phyloP scores from a whole-genome alignment of 1,139 yeast species.

The Sugiyamaella japonica region DNA sequence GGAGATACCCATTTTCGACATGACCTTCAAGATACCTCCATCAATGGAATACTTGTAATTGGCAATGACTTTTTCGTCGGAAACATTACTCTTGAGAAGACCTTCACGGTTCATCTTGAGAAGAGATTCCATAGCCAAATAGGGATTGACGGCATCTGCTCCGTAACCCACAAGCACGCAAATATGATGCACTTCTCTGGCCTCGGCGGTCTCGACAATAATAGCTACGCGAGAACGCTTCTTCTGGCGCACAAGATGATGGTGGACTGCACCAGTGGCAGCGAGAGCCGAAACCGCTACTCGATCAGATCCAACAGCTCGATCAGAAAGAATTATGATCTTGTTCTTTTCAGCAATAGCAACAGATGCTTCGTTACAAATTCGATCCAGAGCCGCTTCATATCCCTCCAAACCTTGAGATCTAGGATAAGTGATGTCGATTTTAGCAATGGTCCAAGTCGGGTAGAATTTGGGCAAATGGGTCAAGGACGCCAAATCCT shows the following conservation, averaged over 20 bases:
- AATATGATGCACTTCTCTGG: slow-evolving; percentile 95
- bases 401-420: slow-evolving; percentile 84
- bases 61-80: slow-evolving; percentile 59
- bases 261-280: slow-evolving; percentile 98
- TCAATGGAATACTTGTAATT: slow-evolving; percentile 84
- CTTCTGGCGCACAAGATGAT: slow-evolving; percentile 91
- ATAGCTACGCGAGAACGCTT: slow-evolving; percentile 95
- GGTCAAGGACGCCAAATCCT: slow-evolving; percentile 71
- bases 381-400: slow-evolving; percentile 77
- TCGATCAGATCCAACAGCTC: slow-evolving; percentile 57
- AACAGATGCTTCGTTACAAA: slow-evolving; percentile 82
- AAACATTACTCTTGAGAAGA: slow-evolving; percentile 57
- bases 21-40: slow-evolving; percentile 90
- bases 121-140: slow-evolving; percentile 86
- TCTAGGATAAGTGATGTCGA: slow-evolving; percentile 89
- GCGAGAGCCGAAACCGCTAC: slow-evolving; percentile 85
- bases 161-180: slow-evolving; percentile 96
- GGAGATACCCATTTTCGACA: slow-evolving; percentile 99
- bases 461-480: slow-evolving; percentile 76
- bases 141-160: slow-evolving; percentile 95
- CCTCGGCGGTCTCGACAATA: slow-evolving; percentile 91
- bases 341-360: slow-evolving; percentile 78
- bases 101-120: slow-evolving; percentile 82
- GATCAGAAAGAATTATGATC: slow-evolving; percentile 75
- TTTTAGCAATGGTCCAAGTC: slow-evolving; percentile 75